Conservation (phyloP, 2,329 filamentous ascomycete genomes). For the Ophiostoma piceae region DNA sequence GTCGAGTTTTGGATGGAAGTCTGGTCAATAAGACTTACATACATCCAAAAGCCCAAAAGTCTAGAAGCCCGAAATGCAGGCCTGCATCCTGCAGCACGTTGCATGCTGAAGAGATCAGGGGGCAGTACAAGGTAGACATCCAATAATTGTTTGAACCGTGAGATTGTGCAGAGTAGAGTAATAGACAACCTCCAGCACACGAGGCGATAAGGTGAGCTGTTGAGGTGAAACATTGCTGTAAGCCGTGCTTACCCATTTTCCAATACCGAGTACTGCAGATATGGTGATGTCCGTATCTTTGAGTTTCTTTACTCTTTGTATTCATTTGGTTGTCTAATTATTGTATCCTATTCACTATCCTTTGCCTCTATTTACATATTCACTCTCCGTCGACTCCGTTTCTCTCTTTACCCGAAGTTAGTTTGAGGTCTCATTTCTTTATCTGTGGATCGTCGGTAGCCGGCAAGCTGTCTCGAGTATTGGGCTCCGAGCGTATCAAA, state of each 20-base stretch:
- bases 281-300: neutral
- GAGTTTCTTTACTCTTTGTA: too few species aligned
- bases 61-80: neutral
- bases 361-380: neutral
- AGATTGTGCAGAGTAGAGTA: neutral
- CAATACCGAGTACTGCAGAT: neutral
- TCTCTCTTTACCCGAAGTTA: neutral
- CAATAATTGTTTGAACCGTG: neutral
- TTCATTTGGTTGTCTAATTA: neutral
- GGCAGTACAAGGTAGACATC: neutral
- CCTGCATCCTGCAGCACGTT: neutral
- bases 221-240: neutral
- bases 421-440: neutral
- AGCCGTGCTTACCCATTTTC: neutral
- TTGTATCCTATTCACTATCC: neutral
- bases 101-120: neutral
- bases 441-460: slow-evolving; percentile 1
- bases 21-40: too few species aligned
- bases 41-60: neutral
- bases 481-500: too few species aligned
- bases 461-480: neutral
- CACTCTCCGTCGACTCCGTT: neutral
- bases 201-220: neutral
- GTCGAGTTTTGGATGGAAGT: neutral
- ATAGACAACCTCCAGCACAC: neutral